Evolutionary conservation across 2,329 filamentous ascomycete species (phyloP).

Genomic region (Penicillium expansum): DNA sequence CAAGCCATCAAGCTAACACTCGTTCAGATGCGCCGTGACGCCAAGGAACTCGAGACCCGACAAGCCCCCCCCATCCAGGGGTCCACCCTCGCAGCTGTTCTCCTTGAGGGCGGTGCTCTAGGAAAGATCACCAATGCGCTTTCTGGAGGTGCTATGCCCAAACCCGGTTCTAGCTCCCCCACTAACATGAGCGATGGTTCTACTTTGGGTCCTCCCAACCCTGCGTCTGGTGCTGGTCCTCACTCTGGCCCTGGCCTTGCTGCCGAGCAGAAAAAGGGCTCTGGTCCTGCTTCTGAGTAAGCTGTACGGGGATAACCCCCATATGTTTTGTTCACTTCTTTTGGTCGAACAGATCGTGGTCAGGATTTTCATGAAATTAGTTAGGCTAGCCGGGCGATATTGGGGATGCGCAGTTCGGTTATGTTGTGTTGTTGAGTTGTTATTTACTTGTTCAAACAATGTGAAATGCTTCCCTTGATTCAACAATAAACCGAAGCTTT

Average conservation of each 20-base stretch:
- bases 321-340: no score
- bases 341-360: neutral
- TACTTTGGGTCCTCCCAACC: neutral
- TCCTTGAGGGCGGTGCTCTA: constrained; percentile 16
- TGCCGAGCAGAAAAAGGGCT: neutral
- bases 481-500: neutral
- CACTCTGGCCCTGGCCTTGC: constrained; percentile 1
- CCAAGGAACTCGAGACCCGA: constrained; percentile 10
- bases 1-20: neutral
- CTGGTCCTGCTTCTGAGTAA: neutral
- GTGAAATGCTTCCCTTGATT: neutral
- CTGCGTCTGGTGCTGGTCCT: constrained; percentile 9
- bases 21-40: constrained; percentile 21
- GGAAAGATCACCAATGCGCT: constrained; percentile 15
- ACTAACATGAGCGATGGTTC: constrained; percentile 3
- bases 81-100: constrained; percentile 15
- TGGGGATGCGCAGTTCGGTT: neutral
- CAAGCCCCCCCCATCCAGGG: constrained; percentile 20
- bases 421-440: neutral
- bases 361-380: neutral
- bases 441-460: constrained; percentile 1
- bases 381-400: neutral
- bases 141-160: neutral
- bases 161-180: neutral
- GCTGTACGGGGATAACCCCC: neutral